Conservation (phyloP, 345 rosid genomes). For the Excoecaria cochinchinensis region DNA sequence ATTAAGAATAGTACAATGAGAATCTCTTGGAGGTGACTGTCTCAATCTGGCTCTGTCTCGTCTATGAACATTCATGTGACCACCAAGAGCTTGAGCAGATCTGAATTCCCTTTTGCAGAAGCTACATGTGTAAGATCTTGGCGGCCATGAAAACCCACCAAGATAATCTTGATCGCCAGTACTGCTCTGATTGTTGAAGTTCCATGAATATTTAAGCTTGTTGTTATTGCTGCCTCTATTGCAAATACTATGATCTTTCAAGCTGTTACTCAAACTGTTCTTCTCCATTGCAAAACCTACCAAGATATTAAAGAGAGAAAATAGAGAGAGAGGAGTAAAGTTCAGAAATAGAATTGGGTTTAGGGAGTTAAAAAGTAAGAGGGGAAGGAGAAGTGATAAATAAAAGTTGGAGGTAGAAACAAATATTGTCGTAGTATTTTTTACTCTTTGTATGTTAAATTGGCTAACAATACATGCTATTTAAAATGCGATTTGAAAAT, state of each 20-base stretch:
- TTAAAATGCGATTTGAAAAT: too few species aligned
- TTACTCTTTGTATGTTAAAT: too few species aligned
- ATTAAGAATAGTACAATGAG: constrained; percentile 51
- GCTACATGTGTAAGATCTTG: constrained; percentile 89
- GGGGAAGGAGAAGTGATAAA: background rate
- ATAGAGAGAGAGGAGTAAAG: background rate
- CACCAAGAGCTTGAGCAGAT: constrained; percentile 98
- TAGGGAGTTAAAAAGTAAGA: constrained; percentile 1
- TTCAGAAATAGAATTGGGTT: constrained; percentile 16
- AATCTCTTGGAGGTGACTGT: constrained; percentile 56
- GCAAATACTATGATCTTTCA: constrained; percentile 34
- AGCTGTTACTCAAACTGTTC: constrained; percentile 42
- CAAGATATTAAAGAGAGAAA: constrained; percentile 11
- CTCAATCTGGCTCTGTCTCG: constrained; percentile 92
- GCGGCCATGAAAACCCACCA: constrained; percentile 85
- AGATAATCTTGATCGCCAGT: constrained; percentile 49
- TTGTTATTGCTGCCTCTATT: constrained; percentile 21
- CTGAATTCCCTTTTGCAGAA: constrained; percentile 92
- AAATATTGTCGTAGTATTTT: too few species aligned
- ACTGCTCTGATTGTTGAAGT: constrained; percentile 28
- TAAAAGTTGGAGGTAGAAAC: background rate
- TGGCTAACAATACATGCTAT: too few species aligned
- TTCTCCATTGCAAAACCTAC: constrained; percentile 42
- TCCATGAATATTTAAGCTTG: constrained; percentile 40
- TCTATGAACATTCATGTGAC: constrained; percentile 96